Base-by-base conservation (phyloP, 2,329 filamentous ascomycete genomes). In the Stachybotrys elegans region DNA sequence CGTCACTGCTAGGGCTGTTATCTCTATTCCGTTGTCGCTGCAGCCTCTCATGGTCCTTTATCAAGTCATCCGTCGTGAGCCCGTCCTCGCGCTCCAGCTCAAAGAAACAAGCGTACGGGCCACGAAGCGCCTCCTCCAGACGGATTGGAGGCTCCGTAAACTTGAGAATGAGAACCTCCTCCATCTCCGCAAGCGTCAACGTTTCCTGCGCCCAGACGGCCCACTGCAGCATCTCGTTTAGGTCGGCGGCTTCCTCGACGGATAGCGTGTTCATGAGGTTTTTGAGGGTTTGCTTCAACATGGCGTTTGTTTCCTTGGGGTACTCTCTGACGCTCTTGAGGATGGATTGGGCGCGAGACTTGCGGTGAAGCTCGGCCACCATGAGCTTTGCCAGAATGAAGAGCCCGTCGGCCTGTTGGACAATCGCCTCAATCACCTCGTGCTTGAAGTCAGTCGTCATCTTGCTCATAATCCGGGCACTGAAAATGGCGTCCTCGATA, bases 321-420 rank as follows among this genome's bases (percentile, higher is more conserved):
- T 74, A 75, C 0, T 61, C 59, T 17, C 66, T 58, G 0, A 79
- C 53, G 34, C 68, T 68, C 17, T 70, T 62, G 5, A 69, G 62
- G 1, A 67, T 75, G 1, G 69, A 69, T 6, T 65, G 61, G 0
- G 70, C 68, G 35, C 73, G 71, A 4, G 65, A 60, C 44, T 73
- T 67, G 23, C 68, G 66, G 19, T 62, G 66, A 4, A 75, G 57
- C 40, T 78, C 74, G 5, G 68, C 68, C 4, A 78, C 44, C 71
- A 75, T 75, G 36, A 74, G 67, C 44, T 73, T 69, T 38, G 71
- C 72, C 37, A 72, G 62, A 17, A 75, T 70, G 49, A 75, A 75
- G 16, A 75, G 62, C 0, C 71, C 72, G 17, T 71, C 66, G 1
- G 70, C 71, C 17, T 68, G 66, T 6, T 60, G 59, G 4, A 61